Base-by-base conservation (phyloP, 2,329 filamentous ascomycete genomes). In the Fusarium pilosicola region DNA sequence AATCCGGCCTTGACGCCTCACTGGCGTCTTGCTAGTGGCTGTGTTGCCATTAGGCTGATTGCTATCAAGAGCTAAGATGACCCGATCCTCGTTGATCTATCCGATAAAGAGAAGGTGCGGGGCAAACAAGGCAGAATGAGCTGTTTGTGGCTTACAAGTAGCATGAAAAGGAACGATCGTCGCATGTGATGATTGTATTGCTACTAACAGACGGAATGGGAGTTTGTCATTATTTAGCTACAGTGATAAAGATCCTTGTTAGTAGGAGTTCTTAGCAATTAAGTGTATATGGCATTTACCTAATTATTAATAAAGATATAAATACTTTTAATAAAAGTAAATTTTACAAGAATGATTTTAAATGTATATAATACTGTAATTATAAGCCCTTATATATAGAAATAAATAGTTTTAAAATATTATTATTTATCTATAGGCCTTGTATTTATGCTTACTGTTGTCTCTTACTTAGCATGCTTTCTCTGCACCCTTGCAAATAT, bases 21-120 rank as follows among this genome's bases (percentile, higher is more conserved):
- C 38, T 56, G 38, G 54, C 28, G 42, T 28, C 56, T 52, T 24
- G 32, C 44, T 28, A 28, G 56, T 51, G 56, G 56, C 56, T 59
- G 44, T 52, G 32, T 6, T 20, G 5, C 18, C 22, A 44, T 44
- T 56, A 56, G 52, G 52, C 52, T 56, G 52, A 56, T 30, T 28
- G 20, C 18, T 14, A 49, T 10, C 20, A 2, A 49, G n/a, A 18
- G 18, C 41, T 18, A 36, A 36, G 7, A 48, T 58, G n/a, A n/a
- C n/a, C 18, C 14, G 28, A 58, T 1, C 15, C 30, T 12, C 30
- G 30, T 49, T 36, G 41, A 58, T 58, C 41, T 51, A 26, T 36
- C 20, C 55, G 32, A 49, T 58, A 49, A 48, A 4, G 30, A 34
- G 15, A 36, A 48, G 14, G 41, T 49, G 41, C 30, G 41, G 41